Evolutionary conservation across 139 green algal species (phyloP).

Genomic region (Zygnema cylindricum): DNA sequence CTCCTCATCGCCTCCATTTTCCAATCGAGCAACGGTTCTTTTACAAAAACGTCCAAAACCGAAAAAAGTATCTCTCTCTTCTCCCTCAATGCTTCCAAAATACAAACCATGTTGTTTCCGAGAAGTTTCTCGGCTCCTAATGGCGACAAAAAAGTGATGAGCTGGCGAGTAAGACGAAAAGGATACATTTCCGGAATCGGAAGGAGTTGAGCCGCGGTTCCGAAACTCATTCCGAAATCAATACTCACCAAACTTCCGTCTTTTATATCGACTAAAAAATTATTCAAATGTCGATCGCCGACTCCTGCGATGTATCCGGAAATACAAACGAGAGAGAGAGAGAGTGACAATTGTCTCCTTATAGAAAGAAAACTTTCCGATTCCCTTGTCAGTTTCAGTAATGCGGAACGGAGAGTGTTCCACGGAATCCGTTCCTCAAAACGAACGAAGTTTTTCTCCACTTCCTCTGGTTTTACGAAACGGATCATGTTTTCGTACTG

Average conservation of each 20-base stretch:
- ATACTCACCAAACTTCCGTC: constrained; percentile 65
- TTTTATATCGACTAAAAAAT: constrained; percentile 73
- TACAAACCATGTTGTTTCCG: constrained; percentile 56
- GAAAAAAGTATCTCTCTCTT: constrained; percentile 9
- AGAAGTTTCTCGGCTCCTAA: constrained; percentile 67
- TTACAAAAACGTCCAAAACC: constrained; percentile 69
- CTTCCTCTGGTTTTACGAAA: not conserved
- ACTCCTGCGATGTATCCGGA: constrained; percentile 65
- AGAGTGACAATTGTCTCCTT: constrained; percentile 60
- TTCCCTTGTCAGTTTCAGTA: constrained; percentile 44
- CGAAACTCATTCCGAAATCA: constrained; percentile 85
- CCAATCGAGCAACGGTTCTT: constrained; percentile 79
- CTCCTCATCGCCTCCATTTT: constrained; percentile 65
- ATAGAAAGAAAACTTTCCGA: constrained; percentile 69
- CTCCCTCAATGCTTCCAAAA: constrained; percentile 59
- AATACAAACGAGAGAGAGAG: constrained; percentile 65
- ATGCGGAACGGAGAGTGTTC: constrained; percentile 64
- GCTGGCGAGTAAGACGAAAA: constrained; percentile 72
- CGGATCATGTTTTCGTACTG: constrained; percentile 40
- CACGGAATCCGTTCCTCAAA: constrained; percentile 55
- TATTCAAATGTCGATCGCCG: constrained; percentile 78
- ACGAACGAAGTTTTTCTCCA: not conserved
- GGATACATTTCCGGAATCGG: constrained; percentile 77
- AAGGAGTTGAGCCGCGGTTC: constrained; percentile 71
- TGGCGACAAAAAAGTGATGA: constrained; percentile 68